Percentiles rank a stretch among this genome's conserved stretches.
phyloP scores from a whole-genome alignment of 352 stramenopile genomes.

The Pythium volutum region DNA sequence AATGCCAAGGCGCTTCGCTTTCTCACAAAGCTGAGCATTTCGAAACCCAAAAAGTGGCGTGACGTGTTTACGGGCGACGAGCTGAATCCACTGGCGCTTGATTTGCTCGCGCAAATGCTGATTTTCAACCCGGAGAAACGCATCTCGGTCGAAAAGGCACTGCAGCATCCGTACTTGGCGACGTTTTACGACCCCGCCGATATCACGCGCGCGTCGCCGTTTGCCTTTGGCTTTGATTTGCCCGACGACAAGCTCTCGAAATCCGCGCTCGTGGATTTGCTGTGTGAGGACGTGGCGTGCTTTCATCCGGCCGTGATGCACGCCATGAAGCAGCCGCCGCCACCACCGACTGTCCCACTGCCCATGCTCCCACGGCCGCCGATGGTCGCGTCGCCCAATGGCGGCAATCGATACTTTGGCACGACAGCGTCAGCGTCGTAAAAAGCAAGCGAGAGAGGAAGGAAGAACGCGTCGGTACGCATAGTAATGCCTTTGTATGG shows the following conservation, averaged over 20 bases:
- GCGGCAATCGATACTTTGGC: conserved; percentile 12
- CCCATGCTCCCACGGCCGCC: conserved; percentile 7
- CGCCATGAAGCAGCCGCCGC: conserved; percentile 11
- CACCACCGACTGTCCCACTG: background rate
- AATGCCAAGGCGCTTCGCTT: conserved; percentile 95
- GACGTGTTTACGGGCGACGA: conserved; percentile 51
- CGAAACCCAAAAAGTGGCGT: conserved; percentile 66
- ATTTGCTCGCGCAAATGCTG: conserved; percentile 91
- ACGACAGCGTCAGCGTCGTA: conserved; percentile 15
- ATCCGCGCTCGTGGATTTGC: conserved; percentile 66
- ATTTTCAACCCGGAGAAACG: conserved; percentile 90
- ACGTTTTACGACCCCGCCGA: conserved; percentile 87
- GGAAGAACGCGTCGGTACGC: background rate
- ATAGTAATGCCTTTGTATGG: background rate
- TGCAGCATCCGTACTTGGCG: conserved; percentile 86
- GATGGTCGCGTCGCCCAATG: background rate
- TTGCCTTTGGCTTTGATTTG: conserved; percentile 84
- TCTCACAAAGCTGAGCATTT: conserved; percentile 93
- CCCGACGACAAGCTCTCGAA: conserved; percentile 78
- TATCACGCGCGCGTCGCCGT: conserved; percentile 68
- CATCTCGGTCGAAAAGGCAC: conserved; percentile 86
- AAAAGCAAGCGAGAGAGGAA: background rate
- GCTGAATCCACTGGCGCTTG: conserved; percentile 68
- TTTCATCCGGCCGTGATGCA: conserved; percentile 51
- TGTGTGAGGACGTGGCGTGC: conserved; percentile 76